Conservation (phyloP, 2,329 filamentous ascomycete genomes). For the Neonectria faginata region DNA sequence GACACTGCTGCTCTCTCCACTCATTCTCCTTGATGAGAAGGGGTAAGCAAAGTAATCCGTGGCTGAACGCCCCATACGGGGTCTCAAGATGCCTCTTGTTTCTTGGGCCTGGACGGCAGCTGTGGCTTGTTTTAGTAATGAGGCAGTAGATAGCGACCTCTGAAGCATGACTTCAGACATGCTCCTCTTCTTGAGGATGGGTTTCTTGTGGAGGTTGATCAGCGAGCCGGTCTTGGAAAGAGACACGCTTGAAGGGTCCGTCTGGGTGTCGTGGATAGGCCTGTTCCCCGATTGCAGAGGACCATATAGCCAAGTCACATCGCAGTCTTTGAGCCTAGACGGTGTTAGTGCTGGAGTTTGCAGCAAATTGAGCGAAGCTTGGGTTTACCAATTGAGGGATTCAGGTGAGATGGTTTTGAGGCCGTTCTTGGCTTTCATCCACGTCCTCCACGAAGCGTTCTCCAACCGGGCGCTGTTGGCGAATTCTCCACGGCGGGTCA, state of each 20-base stretch:
- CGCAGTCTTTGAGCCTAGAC: slow-evolving; percentile 90
- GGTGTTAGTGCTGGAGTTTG: slow-evolving; percentile 45
- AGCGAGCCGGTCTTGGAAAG: slow-evolving; percentile 72
- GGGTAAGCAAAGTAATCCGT: slow-evolving; percentile 77
- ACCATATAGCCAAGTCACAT: slow-evolving; percentile 97
- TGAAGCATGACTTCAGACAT: slow-evolving; percentile 97
- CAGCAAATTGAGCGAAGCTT: slow-evolving; percentile 10
- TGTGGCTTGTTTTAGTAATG: slow-evolving; percentile 88
- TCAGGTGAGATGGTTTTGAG: slow-evolving; percentile 91
- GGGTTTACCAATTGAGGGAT: slow-evolving; percentile 85
- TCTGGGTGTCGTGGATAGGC: slow-evolving; percentile 61
- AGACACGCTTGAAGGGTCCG: slow-evolving; percentile 55
- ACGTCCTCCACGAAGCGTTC: slow-evolving; percentile 97
- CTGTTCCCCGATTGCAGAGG: slow-evolving; percentile 81
- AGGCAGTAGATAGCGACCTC: slow-evolving; percentile 86
- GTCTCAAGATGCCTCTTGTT: slow-evolving; percentile 63
- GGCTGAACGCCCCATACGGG: slow-evolving; percentile 70
- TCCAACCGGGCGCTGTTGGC: slow-evolving; percentile 86
- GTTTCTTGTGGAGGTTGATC: slow-evolving; percentile 77
- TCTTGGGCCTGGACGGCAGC: slow-evolving; percentile 88
- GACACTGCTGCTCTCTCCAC: slow-evolving; percentile 70
- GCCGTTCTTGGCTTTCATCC: slow-evolving; percentile 92
- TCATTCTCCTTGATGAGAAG: slow-evolving; percentile 71
- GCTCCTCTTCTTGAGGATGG: slow-evolving; percentile 95
- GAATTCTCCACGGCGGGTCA: slow-evolving; percentile 81